These are phyloP conservation scores for Monilinia laxa DNA, from an alignment of 2,329 filamentous ascomycete species.

Conservation along the genomic window DNA sequence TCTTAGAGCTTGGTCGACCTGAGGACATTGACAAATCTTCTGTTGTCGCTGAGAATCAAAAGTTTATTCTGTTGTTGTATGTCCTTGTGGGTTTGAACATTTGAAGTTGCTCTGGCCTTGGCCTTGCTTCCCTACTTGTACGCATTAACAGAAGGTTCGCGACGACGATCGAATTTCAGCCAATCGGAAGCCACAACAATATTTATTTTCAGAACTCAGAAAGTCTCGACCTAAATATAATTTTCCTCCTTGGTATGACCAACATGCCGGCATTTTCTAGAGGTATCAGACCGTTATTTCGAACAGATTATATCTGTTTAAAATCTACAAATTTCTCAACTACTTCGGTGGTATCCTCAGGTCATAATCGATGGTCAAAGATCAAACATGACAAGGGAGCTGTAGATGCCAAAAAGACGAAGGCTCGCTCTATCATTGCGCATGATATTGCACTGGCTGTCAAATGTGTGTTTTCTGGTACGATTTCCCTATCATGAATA, in stretches of 20 bases:
- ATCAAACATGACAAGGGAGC: constrained; percentile 94
- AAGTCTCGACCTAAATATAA: neutral
- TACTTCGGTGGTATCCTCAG: constrained; percentile 52
- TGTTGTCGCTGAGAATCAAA: neutral
- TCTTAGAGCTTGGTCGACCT: constrained; percentile 35
- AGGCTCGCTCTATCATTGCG: constrained; percentile 64
- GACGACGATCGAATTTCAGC: constrained; percentile 14
- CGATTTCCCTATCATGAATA: constrained; percentile 20
- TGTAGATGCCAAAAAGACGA: constrained; percentile 76
- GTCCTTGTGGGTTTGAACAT: constrained; percentile 18
- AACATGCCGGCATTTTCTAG: constrained; percentile 37
- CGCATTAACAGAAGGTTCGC: constrained; percentile 18
- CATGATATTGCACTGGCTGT: constrained; percentile 74
- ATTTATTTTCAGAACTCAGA: constrained; percentile 17
- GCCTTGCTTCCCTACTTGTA: constrained; percentile 12
- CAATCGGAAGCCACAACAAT: constrained; percentile 22
- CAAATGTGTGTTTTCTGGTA: constrained; percentile 55
- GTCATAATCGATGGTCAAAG: constrained; percentile 93
- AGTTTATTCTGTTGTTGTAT: constrained; percentile 10
- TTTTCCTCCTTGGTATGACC: constrained; percentile 7
- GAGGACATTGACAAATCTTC: constrained; percentile 39
- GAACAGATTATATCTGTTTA: constrained; percentile 30
- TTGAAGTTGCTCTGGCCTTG: constrained; percentile 14
- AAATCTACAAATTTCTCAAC: constrained; percentile 45
- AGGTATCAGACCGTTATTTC: constrained; percentile 31